These are phyloP conservation scores for Paspalum notatum DNA, from an alignment of 176 grass and related monocot species.

Conservation along the genomic window DNA sequence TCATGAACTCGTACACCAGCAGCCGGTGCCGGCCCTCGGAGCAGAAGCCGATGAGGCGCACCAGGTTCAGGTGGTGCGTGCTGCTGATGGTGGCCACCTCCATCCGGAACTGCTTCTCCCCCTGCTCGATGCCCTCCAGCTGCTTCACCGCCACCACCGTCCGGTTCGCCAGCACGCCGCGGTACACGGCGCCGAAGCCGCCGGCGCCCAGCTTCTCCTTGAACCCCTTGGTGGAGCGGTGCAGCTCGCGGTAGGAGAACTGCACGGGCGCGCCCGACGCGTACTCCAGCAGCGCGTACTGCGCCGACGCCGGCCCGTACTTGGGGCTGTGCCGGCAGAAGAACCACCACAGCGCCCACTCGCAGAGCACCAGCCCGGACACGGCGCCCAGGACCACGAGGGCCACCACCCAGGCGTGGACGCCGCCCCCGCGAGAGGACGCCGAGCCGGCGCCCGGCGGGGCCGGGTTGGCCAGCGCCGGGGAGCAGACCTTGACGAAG, in stretches of 20 bases:
- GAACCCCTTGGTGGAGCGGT: slow-evolving; percentile 77
- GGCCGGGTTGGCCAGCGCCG: slow-evolving; percentile 29
- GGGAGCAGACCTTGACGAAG: slow-evolving; percentile 94
- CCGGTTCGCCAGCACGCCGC: slow-evolving; percentile 78
- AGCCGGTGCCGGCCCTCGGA: slow-evolving; percentile 92
- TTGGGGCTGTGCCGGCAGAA: slow-evolving; percentile 78
- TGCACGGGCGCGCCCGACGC: slow-evolving; percentile 94
- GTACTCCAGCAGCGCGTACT: slow-evolving; percentile 97
- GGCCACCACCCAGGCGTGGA: slow-evolving; percentile 68
- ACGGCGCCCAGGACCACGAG: slow-evolving; percentile 57
- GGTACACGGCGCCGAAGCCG: slow-evolving; percentile 90
- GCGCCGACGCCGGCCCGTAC: slow-evolving; percentile 72
- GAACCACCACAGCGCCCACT: slow-evolving; percentile 84
- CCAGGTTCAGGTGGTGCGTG: slow-evolving; percentile 97
- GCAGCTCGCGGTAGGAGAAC: slow-evolving; percentile 82
- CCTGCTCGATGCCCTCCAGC: slow-evolving; percentile 98
- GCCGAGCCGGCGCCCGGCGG: too few species aligned
- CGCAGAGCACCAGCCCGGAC: slow-evolving; percentile 53
- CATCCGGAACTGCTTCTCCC: slow-evolving; percentile 99
- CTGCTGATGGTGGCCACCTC: slow-evolving; percentile 99
- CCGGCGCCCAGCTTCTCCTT: slow-evolving; percentile 88
- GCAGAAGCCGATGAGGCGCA: slow-evolving; percentile 93
- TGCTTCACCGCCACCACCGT: slow-evolving; percentile 83
- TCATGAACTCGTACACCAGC: slow-evolving; percentile 99
- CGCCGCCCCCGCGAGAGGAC: background rate